Base-by-base conservation (phyloP, 1,139 yeast species). In the Pichia sp. region DNA sequence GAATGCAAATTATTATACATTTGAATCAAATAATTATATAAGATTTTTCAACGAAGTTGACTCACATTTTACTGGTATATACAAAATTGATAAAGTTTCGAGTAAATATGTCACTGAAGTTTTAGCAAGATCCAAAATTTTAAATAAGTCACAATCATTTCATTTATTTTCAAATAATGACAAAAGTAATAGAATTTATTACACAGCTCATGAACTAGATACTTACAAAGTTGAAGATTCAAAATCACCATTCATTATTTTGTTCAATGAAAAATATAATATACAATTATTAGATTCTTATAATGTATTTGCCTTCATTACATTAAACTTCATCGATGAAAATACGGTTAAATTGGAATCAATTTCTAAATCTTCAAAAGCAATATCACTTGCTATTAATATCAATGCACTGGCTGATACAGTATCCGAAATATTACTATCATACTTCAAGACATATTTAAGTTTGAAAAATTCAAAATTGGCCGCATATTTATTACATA, bases 111-210 rank as follows among this genome's bases (percentile, higher is more conserved):
- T 89, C 27, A 76, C 85, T 24, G 85, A 82, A 45, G 68, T 85
- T 40, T 66, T 87, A 8, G 80, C 85, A 51, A 89, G 89, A 62
- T 89, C 96, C 0, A 82, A 79, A 55, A 80, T 90, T 32, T 68
- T 89, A 49, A 80, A 82, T 61, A 90, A 90, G 59, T 75, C 82
- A 3, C 85, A 88, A 46, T 90, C 96, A 4, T 88, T 90, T 65
- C 97, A 90, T 68, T 68, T 90, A 32, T 90, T 90, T 69, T 32
- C 36, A 16, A 32, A 32, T 18, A 18, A 18, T 32, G 18, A 32
- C 15, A 15, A 32, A 16, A 13, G n/a, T 1, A 32, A 39, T 29
- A n/a, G 52, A 47, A 24, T 84, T 0, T 89, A 80, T 63, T 81
- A 85, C 16, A 82, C 95, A 0, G 97, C 96, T 1, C 96, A 90